Percentiles rank a stretch among this genome's conserved stretches.
Conservation (phyloP, 176 grass and related monocot genomes). For the Metroxylon sagu region DNA sequence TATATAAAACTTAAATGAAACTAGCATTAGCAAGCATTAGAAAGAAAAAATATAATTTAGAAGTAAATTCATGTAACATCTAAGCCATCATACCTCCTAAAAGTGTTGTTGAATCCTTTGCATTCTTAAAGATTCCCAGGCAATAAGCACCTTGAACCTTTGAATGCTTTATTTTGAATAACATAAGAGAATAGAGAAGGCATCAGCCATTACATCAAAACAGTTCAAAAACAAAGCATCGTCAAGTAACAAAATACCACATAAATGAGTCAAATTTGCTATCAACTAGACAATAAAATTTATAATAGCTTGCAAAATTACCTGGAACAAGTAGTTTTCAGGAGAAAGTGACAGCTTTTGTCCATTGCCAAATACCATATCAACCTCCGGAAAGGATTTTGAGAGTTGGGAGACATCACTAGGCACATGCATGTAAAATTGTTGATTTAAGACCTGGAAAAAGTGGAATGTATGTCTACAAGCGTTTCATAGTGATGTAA, state of each 20-base stretch:
- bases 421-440: conserved; percentile 2
- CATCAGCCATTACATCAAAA: not conserved
- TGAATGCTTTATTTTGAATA: conserved; percentile 69
- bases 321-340: conserved; percentile 99
- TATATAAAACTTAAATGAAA: too few relatives aligned
- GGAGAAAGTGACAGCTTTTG: conserved; percentile 88
- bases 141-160: conserved; percentile 97
- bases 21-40: too few relatives aligned
- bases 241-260: not conserved
- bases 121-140: conserved; percentile 97
- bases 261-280: not conserved
- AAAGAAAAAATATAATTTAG: too few relatives aligned
- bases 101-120: conserved; percentile 93
- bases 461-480: too few relatives aligned
- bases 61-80: not conserved
- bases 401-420: conserved; percentile 66
- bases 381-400: conserved; percentile 74
- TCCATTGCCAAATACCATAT: conserved; percentile 97
- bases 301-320: conserved; percentile 14
- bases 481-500: too few relatives aligned
- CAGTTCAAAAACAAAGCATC: too few relatives aligned
- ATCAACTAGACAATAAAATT: too few relatives aligned
- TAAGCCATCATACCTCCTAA: conserved; percentile 67
- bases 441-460: too few relatives aligned
- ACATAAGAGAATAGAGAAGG: conserved; percentile 19